phyloP scores from a whole-genome alignment of 257 asterid species.

The Solanum chiquidenum region DNA sequence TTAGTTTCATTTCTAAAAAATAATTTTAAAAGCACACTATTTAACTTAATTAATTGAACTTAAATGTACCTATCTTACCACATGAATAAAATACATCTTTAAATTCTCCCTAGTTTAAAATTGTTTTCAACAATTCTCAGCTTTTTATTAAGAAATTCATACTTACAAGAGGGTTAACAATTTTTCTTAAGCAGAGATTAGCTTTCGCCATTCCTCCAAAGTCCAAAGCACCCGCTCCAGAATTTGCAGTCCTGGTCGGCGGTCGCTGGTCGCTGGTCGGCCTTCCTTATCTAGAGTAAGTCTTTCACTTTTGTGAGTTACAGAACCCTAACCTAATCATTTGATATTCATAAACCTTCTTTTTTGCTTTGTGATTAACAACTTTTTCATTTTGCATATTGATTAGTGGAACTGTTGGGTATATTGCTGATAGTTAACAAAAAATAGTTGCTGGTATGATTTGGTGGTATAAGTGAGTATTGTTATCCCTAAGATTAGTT shows the following conservation, averaged over 20 bases:
- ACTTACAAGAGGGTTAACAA: not conserved
- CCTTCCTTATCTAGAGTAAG: not conserved
- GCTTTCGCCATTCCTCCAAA: not conserved
- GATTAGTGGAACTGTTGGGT: not conserved
- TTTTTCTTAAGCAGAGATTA: not conserved
- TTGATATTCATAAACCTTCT: not conserved
- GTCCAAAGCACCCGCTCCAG: not conserved
- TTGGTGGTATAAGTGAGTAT: not conserved
- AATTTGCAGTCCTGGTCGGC: not conserved
- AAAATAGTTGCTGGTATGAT: not conserved
- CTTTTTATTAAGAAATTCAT: too few relatives aligned
- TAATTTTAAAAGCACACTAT: too few relatives aligned
- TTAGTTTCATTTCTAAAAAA: too few relatives aligned
- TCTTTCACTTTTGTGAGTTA: not conserved
- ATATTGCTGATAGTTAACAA: not conserved
- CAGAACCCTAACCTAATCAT: not conserved
- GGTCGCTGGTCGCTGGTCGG: not conserved
- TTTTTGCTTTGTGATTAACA: too few relatives aligned
- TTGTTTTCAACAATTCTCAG: too few relatives aligned
- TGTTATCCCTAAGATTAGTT: not conserved
- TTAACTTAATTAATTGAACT: too few relatives aligned
- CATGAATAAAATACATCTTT: too few relatives aligned
- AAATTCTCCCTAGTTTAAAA: too few relatives aligned
- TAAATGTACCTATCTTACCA: too few relatives aligned
- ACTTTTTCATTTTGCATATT: not conserved